These are phyloP conservation scores for Serpula lacrymans DNA, from an alignment of 768 basidiomycete genomes.

Conservation along the genomic window DNA sequence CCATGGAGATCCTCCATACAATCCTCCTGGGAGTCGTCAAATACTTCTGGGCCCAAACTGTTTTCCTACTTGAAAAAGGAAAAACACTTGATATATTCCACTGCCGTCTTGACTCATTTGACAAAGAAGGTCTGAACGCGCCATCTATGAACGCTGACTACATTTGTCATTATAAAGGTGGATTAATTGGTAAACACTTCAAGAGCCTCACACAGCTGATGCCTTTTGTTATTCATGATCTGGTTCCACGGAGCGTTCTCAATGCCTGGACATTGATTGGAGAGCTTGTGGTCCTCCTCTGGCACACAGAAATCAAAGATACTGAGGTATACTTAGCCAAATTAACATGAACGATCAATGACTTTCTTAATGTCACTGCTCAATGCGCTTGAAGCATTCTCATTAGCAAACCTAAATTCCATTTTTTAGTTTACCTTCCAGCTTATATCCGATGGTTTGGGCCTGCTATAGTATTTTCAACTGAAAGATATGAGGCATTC, in stretches of 20 bases:
- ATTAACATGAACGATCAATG: constrained; percentile 16
- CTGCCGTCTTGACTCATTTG: constrained; percentile 17
- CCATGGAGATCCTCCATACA: constrained; percentile 44
- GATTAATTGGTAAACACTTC: constrained; percentile 25
- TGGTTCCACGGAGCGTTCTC: constrained; percentile 4
- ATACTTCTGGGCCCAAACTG: constrained; percentile 33
- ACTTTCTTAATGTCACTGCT: constrained; percentile 16
- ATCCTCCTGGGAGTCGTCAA: constrained; percentile 41
- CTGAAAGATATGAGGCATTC: constrained; percentile 26
- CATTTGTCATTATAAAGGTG: constrained; percentile 22
- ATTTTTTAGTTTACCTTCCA: constrained; percentile 26
- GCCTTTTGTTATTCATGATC: constrained; percentile 10
- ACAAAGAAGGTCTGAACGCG: constrained; percentile 16
- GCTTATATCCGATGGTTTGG: constrained; percentile 24
- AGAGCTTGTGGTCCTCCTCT: constrained; percentile 12
- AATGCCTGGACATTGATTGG: constrained; percentile 11
- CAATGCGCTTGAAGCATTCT: constrained; percentile 23
- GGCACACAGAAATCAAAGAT: constrained; percentile 15
- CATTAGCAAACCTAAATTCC: constrained; percentile 27
- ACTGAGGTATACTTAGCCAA: constrained; percentile 10
- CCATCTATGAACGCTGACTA: constrained; percentile 22
- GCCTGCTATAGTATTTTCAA: constrained; percentile 25
- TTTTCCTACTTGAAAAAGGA: constrained; percentile 13
- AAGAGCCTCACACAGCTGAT: constrained; percentile 17
- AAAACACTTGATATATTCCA: constrained; percentile 14